Evolutionary conservation across 176 grass and related monocot genomes (phyloP).

Genomic region (Raddia distichophylla): DNA sequence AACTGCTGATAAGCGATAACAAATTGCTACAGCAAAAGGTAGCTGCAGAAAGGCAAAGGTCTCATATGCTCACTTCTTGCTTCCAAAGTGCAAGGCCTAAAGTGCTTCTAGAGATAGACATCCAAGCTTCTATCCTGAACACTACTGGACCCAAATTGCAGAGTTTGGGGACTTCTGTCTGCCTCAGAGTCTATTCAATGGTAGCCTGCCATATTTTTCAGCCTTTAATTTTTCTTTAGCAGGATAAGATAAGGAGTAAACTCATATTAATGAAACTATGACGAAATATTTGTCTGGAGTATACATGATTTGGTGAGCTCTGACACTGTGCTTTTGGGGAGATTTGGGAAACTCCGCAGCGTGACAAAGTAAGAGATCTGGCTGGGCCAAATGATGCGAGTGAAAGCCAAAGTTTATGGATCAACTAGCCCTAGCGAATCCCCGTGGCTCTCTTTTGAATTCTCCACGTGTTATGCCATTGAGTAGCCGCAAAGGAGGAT

Average conservation of each 20-base stretch:
- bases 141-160: slow-evolving; percentile 39
- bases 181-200: slow-evolving; percentile 18
- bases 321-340: neutral
- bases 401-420: slow-evolving; percentile 61
- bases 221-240: neutral
- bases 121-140: slow-evolving; percentile 50
- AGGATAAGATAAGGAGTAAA: slow-evolving; percentile 1
- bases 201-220: slow-evolving; percentile 26
- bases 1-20: slow-evolving; percentile 12
- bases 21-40: slow-evolving; percentile 34
- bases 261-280: neutral
- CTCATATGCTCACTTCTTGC: slow-evolving; percentile 41
- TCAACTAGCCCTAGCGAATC: slow-evolving; percentile 44
- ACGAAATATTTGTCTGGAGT: neutral
- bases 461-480: slow-evolving; percentile 44
- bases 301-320: neutral
- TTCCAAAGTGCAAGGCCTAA: slow-evolving; percentile 49
- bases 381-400: slow-evolving; percentile 19
- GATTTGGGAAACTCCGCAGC: neutral
- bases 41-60: slow-evolving; percentile 44
- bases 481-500: slow-evolving; percentile 46
- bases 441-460: neutral
- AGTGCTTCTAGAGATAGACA: slow-evolving; percentile 41
- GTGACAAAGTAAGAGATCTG: slow-evolving; percentile 35
- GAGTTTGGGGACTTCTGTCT: slow-evolving; percentile 49